Evolutionary conservation across 345 rosid genomes (phyloP), one percentile per base, ranked within the genome.

Genomic region (Erucastrum elatum): DNA sequence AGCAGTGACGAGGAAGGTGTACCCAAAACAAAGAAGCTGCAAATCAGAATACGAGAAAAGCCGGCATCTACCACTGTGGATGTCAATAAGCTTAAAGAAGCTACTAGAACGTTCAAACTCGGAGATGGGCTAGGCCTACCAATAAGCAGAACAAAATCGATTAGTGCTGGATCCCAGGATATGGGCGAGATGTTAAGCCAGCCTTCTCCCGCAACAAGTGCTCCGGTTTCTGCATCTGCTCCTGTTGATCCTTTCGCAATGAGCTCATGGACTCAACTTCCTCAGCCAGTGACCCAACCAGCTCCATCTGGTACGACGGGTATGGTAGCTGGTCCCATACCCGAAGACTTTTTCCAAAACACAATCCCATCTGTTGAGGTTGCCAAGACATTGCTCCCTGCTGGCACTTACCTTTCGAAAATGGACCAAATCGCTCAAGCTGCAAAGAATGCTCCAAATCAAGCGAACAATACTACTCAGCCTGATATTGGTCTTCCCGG

Each of bases 321-420:
- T 82, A 78, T 7, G 17, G 91, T 89, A 65, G 85, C 90, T 68
- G 71, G 84, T 64, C 96, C 97, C 27, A 95, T 95, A 65, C 98
- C 99, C 2, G 99, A 93, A 82, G 98, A 95, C 82, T 95, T 95
- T 76, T 95, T 95, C 82, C 94, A 90, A 76, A 87, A 95, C 71
- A 95, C 99, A 65, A 84, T 91, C 68, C 90, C 98, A 10, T 95
- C 99, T 66, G 70, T 95, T 71, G 96, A 88, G 84, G 93, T 90
- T 78, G 99, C 92, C 53, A 88, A 94, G 76, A 69, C 91, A 10
- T 64, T 95, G 86, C 92, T 91, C 63, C 97, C 96, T 83, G 86
- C 94, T 78, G 99, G 99, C 56, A 93, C 94, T 62, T 91, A 83
- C 66, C 93, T 91, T 83, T 68, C 96, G 3, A 91, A 88, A 81